Evolutionary conservation across 768 basidiomycete species (phyloP), one percentile per base, ranked within the genome.

Genomic region (Boletus tomentosulus): DNA sequence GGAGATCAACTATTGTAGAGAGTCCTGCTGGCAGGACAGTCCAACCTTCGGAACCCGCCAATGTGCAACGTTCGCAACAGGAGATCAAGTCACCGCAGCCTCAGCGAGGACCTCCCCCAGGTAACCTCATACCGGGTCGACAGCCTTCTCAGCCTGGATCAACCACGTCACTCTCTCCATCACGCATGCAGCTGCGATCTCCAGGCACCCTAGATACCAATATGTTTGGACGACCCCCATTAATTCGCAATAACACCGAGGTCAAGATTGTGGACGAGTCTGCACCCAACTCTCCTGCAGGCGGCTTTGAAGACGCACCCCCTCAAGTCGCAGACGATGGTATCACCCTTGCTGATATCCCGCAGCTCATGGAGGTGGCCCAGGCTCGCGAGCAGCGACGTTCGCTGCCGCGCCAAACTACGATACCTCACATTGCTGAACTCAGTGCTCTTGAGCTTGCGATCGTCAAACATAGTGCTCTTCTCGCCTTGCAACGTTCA

Each of bases 1-100:
- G 92, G 70, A 86, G 94, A 35, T 97, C 96, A 25, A 98, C 92
- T 8, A 86, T 99, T 39, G 87, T 99, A 46, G 96, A 99, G 70
- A 92, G 90, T 62, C 97, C 97, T 39, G 80, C 92, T 11, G 95
- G 94, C 39, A 83, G 86, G 67, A 86, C 84, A 54, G 93, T 89
- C 6, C 87, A 91, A 62, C 80, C 87, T 16, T 82, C 83, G 0
- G 86, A 90, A 51, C 70, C 76, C 10, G 60, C 78, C 15, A 76
- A 71, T 47, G 64, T 70, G 8, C 82, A 83, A 58, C 78, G 76
- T 52, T 71, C 61, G 19, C 76, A 76, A 55, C 80, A 77, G 39
- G 70, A 63, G 25, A 66, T 68, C 43, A 69, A 67, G 51, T 61
- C 71, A 15, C 70, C 72, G n/a, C 74, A 74, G n/a, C 70, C 71